These are phyloP conservation scores for Gossypium ekmanianum DNA, from an alignment of 345 rosid species.

Conservation along the genomic window DNA sequence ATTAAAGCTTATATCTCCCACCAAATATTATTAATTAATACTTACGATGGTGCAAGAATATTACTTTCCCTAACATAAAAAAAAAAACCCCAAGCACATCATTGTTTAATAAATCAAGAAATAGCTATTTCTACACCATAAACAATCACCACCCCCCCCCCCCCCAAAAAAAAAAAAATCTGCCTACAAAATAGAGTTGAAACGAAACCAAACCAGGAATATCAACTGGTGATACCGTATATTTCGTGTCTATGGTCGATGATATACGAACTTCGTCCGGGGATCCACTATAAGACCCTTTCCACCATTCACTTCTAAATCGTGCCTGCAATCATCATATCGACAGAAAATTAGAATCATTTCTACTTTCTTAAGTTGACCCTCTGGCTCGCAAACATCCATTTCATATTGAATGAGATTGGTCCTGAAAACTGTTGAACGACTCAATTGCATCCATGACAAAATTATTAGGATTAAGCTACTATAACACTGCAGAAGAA, in stretches of 20 bases:
- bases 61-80: background rate
- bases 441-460: background rate
- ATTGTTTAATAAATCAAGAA: background rate
- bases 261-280: conserved; percentile 75
- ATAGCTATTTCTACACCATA: background rate
- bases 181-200: background rate
- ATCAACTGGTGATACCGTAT: background rate
- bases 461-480: background rate
- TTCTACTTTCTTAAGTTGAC: background rate
- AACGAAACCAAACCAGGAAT: background rate
- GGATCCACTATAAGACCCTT: conserved; percentile 92
- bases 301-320: conserved; percentile 94
- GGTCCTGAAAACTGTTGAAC: background rate
- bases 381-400: background rate
- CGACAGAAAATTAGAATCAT: conserved; percentile 5
- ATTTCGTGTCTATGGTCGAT: conserved; percentile 52
- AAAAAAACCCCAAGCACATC: background rate
- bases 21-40: background rate
- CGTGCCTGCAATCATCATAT: conserved; percentile 61
- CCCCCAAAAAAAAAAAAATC: background rate
- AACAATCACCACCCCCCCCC: background rate
- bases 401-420: background rate
- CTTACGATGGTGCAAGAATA: background rate
- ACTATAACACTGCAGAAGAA: background rate
- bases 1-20: background rate